These are phyloP conservation scores for Cocos nucifera DNA, from an alignment of 176 grass and related monocot genomes.

Conservation along the genomic window DNA sequence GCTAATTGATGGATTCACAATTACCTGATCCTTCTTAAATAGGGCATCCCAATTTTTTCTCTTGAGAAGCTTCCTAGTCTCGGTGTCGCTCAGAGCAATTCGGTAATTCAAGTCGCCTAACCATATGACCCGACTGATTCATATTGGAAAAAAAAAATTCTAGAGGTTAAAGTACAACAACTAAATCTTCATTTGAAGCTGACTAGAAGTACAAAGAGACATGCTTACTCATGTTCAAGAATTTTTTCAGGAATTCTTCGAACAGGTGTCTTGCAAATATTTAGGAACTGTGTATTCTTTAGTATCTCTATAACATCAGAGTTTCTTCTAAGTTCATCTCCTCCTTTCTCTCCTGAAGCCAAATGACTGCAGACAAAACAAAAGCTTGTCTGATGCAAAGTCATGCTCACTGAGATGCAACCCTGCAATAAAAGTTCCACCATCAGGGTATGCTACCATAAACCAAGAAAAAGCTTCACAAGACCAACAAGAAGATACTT, in stretches of 20 bases:
- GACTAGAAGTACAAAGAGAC: not conserved
- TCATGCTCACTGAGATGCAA: slow-evolving; percentile 91
- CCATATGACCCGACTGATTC: slow-evolving; percentile 61
- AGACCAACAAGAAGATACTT: no score
- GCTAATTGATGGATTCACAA: no score
- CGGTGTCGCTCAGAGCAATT: slow-evolving; percentile 72
- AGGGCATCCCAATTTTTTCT: slow-evolving; percentile 80
- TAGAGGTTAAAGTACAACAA: not conserved
- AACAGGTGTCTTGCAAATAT: slow-evolving; percentile 65
- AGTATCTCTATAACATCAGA: slow-evolving; percentile 72
- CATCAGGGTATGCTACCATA: no score
- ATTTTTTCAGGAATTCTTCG: slow-evolving; percentile 66
- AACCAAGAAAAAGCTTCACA: no score
- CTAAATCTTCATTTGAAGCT: slow-evolving; percentile 5
- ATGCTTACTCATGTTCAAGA: slow-evolving; percentile 83
- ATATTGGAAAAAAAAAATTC: slow-evolving; percentile 1
- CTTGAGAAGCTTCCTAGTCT: slow-evolving; percentile 62
- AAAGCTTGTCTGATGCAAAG: slow-evolving; percentile 79
- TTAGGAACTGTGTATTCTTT: slow-evolving; percentile 62
- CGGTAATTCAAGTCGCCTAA: slow-evolving; percentile 89
- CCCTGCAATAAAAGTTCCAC: slow-evolving; percentile 37
- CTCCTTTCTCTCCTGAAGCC: slow-evolving; percentile 83
- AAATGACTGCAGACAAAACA: slow-evolving; percentile 92
- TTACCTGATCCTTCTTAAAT: slow-evolving; percentile 89
- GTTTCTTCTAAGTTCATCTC: slow-evolving; percentile 77